Evolutionary conservation across 257 asterid species (phyloP), one percentile per base, ranked within the genome.

Genomic region (Marsdenia floribunda): DNA sequence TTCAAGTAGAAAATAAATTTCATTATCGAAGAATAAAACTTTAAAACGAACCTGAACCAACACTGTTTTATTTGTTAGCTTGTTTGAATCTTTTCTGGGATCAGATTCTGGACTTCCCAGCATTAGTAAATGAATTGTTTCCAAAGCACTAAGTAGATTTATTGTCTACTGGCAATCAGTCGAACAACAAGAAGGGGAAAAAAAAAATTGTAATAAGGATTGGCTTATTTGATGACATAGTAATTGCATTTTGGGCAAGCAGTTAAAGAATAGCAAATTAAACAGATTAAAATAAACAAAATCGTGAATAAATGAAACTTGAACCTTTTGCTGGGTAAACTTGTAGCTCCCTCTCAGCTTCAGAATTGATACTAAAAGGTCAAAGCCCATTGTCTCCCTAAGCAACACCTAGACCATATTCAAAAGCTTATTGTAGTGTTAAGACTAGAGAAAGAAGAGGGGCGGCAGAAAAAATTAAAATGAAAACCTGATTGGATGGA

Each of bases 291-390:
- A 46, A 50, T 54, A 71, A 72, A 59, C 67, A 75, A 79, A 73
- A 66, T 54, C 15, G 19, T 16, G 72, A 80, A 69, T 21, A 79
- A 70, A 47, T 60, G 72, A 75, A 74, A 40, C 77, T 76, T 80
- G 77, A 89, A 94, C 99, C 99, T 92, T 92, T 85, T 94, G 96
- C 87, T 92, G 96, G 73, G 96, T 89, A 83, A 92, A 94, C 83
- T 88, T 94, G 82, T 86, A 92, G 83, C 91, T 90, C 82, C 97
- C 97, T 85, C 96, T 79, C 74, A 93, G 97, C 88, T 89, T 87
- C 84, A 94, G 79, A 86, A 90, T 83, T 61, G 93, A 86, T 61
- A 94, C 74, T 79, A 94, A 81, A 53, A 88, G 89, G 74, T 94
- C 99, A 85, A 90, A 92, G 68, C 99, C 96, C 80, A 90, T 78